phyloP scores from a whole-genome alignment of 2,329 filamentous ascomycete species.

The Fusarium kyushuense region DNA sequence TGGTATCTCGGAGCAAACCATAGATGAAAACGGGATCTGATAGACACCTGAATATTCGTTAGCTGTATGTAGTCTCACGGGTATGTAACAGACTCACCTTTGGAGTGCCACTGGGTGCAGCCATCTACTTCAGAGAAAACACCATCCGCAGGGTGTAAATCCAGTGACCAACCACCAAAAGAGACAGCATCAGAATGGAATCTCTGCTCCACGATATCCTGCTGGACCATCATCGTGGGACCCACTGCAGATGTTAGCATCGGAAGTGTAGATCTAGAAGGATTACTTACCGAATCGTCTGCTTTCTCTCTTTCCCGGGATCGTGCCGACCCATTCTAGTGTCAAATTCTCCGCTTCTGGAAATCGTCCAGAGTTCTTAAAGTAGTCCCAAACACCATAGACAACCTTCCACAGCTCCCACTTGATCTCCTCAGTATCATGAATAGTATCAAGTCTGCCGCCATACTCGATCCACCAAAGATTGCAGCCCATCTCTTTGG shows the following conservation, averaged over 20 bases:
- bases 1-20: slow-evolving; percentile 15
- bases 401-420: slow-evolving; percentile 30
- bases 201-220: slow-evolving; percentile 15
- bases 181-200: slow-evolving; percentile 21
- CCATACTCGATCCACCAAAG: slow-evolving; percentile 32
- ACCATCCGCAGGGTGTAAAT: slow-evolving; percentile 20
- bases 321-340: slow-evolving; percentile 24
- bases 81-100: not conserved
- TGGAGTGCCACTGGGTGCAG: slow-evolving; percentile 29
- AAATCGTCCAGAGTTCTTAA: slow-evolving; percentile 20
- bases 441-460: slow-evolving; percentile 22
- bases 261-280: accelerated
- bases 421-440: slow-evolving; percentile 23
- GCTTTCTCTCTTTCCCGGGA: slow-evolving; percentile 19
- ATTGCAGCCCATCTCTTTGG: slow-evolving; percentile 19
- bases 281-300: slow-evolving; percentile 13
- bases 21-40: slow-evolving; percentile 18
- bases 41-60: not conserved
- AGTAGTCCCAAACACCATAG: slow-evolving; percentile 28
- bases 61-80: accelerated
- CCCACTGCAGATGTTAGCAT: not conserved
- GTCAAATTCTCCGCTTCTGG: slow-evolving; percentile 19
- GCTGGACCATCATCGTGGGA: slow-evolving; percentile 18
- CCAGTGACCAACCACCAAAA: slow-evolving; percentile 24
- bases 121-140: slow-evolving; percentile 23